A percentile compares a stretch with the other conserved stretches of the same genome.
These are phyloP conservation scores for Vanderwaltozyma yarrowii DNA, from an alignment of 805 yeast genomes.

Conservation along the genomic window DNA sequence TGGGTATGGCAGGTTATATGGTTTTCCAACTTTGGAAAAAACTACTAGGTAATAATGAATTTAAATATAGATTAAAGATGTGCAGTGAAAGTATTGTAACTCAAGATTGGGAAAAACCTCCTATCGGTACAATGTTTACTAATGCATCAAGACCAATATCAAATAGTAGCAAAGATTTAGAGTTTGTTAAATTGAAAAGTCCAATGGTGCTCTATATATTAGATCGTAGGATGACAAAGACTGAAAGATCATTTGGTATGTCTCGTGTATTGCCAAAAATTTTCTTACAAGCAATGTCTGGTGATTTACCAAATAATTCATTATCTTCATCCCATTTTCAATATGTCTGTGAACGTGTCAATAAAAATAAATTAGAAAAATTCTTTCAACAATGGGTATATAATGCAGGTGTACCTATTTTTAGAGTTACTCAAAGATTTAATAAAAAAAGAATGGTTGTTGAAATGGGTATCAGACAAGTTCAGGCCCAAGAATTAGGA, in stretches of 20 bases:
- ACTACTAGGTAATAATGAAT: conserved; percentile 78
- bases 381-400: conserved; percentile 93
- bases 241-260: conserved; percentile 88
- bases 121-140: conserved; percentile 58
- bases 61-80: conserved; percentile 56
- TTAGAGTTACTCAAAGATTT: conserved; percentile 82
- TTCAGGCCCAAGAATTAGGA: conserved; percentile 54
- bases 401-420: conserved; percentile 81
- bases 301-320: conserved; percentile 71
- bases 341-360: conserved; percentile 89
- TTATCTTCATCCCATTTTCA: conserved; percentile 79
- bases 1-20: conserved; percentile 82
- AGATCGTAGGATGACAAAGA: conserved; percentile 89
- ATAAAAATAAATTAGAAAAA: conserved; percentile 67
- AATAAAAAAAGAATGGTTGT: conserved; percentile 89
- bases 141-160: conserved; percentile 25
- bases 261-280: conserved; percentile 86
- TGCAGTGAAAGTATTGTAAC: conserved; percentile 58
- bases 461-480: conserved; percentile 90
- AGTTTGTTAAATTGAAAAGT: conserved; percentile 66
- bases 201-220: conserved; percentile 77
- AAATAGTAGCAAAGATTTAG: conserved; percentile 37
- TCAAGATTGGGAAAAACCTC: conserved; percentile 68
- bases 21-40: conserved; percentile 55
- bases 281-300: conserved; percentile 90